Evolutionary conservation across 2,329 filamentous ascomycete species (phyloP).

Genomic region (Ceratocystis ficicola): DNA sequence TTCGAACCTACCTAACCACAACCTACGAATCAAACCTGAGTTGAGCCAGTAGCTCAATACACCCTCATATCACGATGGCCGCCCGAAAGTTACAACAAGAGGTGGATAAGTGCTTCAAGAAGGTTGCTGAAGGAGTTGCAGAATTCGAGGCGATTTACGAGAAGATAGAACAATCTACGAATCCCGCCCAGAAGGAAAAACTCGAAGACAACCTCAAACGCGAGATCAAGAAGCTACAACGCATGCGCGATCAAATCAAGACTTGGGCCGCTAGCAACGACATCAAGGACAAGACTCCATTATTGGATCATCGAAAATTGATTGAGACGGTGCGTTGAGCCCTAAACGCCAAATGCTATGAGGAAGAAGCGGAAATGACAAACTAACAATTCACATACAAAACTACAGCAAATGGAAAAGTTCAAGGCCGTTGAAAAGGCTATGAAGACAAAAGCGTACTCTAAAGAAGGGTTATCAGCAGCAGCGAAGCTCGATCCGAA

Average conservation of each 20-base stretch:
- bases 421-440: conserved; percentile 99
- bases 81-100: conserved; percentile 94
- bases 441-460: conserved; percentile 99
- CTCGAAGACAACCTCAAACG: conserved; percentile 95
- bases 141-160: conserved; percentile 95
- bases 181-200: conserved; percentile 94
- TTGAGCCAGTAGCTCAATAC: conserved; percentile 22
- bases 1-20: neutral
- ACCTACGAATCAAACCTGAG: conserved; percentile 9
- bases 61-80: conserved; percentile 53
- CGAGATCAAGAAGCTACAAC: conserved; percentile 98
- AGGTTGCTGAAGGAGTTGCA: conserved; percentile 81
- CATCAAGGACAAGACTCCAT: conserved; percentile 96
- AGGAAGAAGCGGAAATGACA: conserved; percentile 15
- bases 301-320: conserved; percentile 85
- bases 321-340: conserved; percentile 74
- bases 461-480: conserved; percentile 88
- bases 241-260: conserved; percentile 96
- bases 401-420: conserved; percentile 82
- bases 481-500: conserved; percentile 93
- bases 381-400: conserved; percentile 24
- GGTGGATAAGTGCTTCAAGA: conserved; percentile 99
- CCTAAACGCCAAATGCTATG: conserved; percentile 24
- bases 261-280: conserved; percentile 98
- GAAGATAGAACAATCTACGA: conserved; percentile 87